These are phyloP conservation scores for Coniochaeta sp. DNA, from an alignment of 2,329 filamentous ascomycete genomes.

Conservation along the genomic window DNA sequence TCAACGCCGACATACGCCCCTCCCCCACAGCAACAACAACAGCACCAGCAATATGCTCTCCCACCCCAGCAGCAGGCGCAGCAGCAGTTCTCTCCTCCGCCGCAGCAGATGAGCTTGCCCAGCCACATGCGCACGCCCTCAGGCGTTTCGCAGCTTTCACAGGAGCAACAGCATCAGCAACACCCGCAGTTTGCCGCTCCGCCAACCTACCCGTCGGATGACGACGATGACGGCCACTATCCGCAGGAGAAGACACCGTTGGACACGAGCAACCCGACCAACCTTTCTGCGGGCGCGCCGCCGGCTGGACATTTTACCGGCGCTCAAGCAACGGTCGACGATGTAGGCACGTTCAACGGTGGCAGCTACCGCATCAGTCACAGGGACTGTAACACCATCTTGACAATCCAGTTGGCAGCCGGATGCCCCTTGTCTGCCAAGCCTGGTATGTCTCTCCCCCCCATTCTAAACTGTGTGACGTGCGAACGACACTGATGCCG, in stretches of 20 bases:
- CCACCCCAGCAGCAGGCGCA: conserved; percentile 14
- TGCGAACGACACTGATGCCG: background rate
- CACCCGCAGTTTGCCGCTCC: conserved; percentile 19
- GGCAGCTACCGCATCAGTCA: conserved; percentile 92
- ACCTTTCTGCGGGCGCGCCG: conserved; percentile 30
- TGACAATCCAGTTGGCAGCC: conserved; percentile 84
- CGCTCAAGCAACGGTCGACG: conserved; percentile 59
- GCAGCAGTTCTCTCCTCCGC: conserved; percentile 1
- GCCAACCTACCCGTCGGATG: conserved; percentile 20
- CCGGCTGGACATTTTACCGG: conserved; percentile 54
- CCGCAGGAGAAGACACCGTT: conserved; percentile 18
- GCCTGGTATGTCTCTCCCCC: conserved; percentile 48
- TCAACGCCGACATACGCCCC: conserved; percentile 21
- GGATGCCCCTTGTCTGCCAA: conserved; percentile 77
- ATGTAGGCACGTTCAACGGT: conserved; percentile 94
- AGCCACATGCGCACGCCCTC: conserved; percentile 26
- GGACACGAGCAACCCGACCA: conserved; percentile 21
- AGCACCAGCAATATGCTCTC: conserved; percentile 8
- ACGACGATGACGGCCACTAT: conserved; percentile 13
- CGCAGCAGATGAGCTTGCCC: conserved; percentile 21
- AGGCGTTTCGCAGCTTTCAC: conserved; percentile 16
- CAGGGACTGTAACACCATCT: conserved; percentile 79
- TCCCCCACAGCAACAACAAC: conserved; percentile 22
- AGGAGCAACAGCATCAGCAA: conserved; percentile 6
- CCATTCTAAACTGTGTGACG: background rate